Evolutionary conservation across 768 basidiomycete genomes (phyloP), one percentile per base, ranked within the genome.

Genomic region (Boletus huronensis): DNA sequence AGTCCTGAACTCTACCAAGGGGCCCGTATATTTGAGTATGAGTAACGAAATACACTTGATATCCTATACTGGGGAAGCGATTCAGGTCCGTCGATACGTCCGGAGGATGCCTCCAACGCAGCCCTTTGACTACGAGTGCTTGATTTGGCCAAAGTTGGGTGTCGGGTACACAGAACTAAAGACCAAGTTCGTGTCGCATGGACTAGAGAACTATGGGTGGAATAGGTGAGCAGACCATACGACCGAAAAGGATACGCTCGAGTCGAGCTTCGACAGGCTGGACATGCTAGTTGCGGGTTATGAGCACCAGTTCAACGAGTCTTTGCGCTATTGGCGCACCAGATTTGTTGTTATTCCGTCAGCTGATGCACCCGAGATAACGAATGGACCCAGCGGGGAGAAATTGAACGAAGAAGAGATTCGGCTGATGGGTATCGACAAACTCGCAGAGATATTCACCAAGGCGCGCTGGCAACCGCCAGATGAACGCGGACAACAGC

Each of bases 11-110:
- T 78, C 79, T 0, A 80, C 85, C 38, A 71, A 70, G 36, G 83
- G 88, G 48, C 87, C 93, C 1, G 86, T 97, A 7, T 98, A 89
- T 73, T 78, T 98, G 50, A 92, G 92, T 61, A 94, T 95, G 83
- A 88, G 87, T 67, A 96, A 98, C 67, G 92, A 96, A 71, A 93
- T 98, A 40, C 96, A 98, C 70, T 79, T 88, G 25, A 85, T 99
- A 57, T 86, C 88, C 39, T 98, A 94, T 64, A 90, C 87, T 42
- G 90, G 90, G n/a, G 89, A 94, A 62, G 81, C 84, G 16, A 90
- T 98, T 55, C 88, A 93, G 63, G 93, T 98, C 17, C 81, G 87
- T 61, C 79, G 92, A 38, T 93, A 93, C 66, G 87, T 92, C 26
- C 81, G 93, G 25, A 79, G 87, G 58, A 79, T 87, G 78, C 79